Evolutionary conservation across 805 yeast genomes (phyloP).

Genomic region (Kregervanrija delftensis): DNA sequence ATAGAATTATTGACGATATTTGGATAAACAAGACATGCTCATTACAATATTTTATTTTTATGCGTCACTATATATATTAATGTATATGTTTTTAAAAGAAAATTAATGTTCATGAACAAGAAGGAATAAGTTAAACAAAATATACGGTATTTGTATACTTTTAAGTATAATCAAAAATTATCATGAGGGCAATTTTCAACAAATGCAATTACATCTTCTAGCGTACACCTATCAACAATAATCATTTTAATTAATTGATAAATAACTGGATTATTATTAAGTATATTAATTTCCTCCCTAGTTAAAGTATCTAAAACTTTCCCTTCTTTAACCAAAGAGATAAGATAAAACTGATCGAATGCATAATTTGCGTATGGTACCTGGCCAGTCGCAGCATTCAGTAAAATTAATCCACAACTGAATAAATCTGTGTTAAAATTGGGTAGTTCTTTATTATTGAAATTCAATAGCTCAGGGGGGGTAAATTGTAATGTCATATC

Average conservation of each 20-base stretch:
- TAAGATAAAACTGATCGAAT: conserved; percentile 25
- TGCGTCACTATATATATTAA: no score
- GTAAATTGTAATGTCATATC: conserved; percentile 36
- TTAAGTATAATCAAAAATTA: no score
- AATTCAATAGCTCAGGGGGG: conserved; percentile 38
- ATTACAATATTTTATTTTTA: no score
- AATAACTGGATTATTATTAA: conserved; percentile 15
- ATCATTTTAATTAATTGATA: conserved; percentile 22
- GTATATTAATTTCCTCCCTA: conserved; percentile 18
- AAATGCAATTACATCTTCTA: conserved; percentile 15
- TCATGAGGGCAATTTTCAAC: not conserved
- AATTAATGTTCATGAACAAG: no score
- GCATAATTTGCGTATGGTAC: conserved; percentile 33
- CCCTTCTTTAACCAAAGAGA: conserved; percentile 28
- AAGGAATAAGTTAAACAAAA: no score
- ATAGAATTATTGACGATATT: no score
- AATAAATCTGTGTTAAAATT: conserved; percentile 33
- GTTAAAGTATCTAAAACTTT: conserved; percentile 27
- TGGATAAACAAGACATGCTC: no score
- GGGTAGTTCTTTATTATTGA: conserved; percentile 24
- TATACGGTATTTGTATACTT: no score
- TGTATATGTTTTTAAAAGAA: no score
- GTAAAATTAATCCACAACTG: conserved; percentile 38
- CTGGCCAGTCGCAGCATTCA: conserved; percentile 39
- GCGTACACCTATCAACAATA: conserved; percentile 19